These are phyloP conservation scores for Passiflora organensis DNA, from an alignment of 345 rosid species.

Conservation along the genomic window DNA sequence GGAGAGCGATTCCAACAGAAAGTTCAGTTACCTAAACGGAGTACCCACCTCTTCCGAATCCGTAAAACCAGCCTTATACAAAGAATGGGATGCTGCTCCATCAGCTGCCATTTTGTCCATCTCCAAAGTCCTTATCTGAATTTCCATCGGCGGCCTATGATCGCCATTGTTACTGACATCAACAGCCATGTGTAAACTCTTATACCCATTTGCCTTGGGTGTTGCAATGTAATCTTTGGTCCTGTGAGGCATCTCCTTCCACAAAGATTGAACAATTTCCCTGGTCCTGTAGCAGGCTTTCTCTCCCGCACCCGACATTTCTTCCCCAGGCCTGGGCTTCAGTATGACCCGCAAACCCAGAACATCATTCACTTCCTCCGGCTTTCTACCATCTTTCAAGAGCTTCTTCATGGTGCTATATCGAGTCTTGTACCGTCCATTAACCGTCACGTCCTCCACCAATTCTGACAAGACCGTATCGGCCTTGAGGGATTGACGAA, in stretches of 20 bases:
- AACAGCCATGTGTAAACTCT: slow-evolving; percentile 91
- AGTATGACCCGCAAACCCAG: slow-evolving; percentile 75
- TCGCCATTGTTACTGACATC: slow-evolving; percentile 61
- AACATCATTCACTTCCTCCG: slow-evolving; percentile 79
- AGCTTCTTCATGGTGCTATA: slow-evolving; percentile 97
- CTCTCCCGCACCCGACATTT: slow-evolving; percentile 39
- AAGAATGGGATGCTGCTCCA: slow-evolving; percentile 86
- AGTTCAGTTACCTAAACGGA: background rate
- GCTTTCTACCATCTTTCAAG: slow-evolving; percentile 75
- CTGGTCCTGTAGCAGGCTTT: slow-evolving; percentile 63
- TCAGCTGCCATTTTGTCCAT: slow-evolving; percentile 79
- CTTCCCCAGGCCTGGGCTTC: slow-evolving; percentile 41
- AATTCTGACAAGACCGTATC: slow-evolving; percentile 47
- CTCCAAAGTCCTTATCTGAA: slow-evolving; percentile 76
- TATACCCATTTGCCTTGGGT: slow-evolving; percentile 84
- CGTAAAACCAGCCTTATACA: slow-evolving; percentile 81
- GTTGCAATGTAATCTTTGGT: slow-evolving; percentile 74
- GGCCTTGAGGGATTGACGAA: slow-evolving; percentile 47
- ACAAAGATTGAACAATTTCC: slow-evolving; percentile 54
- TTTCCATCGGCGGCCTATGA: slow-evolving; percentile 76
- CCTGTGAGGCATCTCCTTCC: slow-evolving; percentile 82
- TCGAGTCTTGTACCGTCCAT: slow-evolving; percentile 78
- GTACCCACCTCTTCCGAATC: slow-evolving; percentile 74
- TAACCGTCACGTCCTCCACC: slow-evolving; percentile 58
- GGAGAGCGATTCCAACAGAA: no score